Base-by-base conservation (phyloP, 768 basidiomycete species). In the Hysterangium stoloniferum region DNA sequence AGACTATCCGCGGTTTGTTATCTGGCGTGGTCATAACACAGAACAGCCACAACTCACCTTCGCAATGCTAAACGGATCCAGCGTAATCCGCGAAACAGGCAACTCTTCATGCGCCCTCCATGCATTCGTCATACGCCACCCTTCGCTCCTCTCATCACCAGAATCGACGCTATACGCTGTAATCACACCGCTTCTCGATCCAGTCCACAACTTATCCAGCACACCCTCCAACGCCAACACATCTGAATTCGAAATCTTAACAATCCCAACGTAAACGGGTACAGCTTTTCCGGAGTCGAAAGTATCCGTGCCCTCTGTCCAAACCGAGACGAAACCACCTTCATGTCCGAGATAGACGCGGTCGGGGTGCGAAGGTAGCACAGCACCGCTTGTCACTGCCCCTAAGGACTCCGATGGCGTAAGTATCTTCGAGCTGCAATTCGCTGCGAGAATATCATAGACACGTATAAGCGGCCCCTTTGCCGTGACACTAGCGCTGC, bases 311-410 rank as follows among this genome's bases (percentile, higher is more conserved):
- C 9, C 38, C 20, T 27, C 47, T 20, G 67, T 58, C 93, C 96
- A 99, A n/a, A 94, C 70, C 1, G 83, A 84, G 55, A 98, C 73
- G 59, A 75, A 82, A 0, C 95, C 95, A 35, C 86, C 92, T 64
- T 98, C 94, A 58, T 99, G 95, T 0, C 87, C 92, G 29, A 99
- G 70, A 58, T 84, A 96, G 33, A 89, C 84, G 25, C 71, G 65
- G 2, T 76, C 71, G 0, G 82, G 82, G 17, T 78, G 71, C 1
- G 80, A 76, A 0, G 87, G 83, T 6, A 97, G 63, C 28, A 88
- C 69, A 0, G 92, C 80, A 0, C 84, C 90, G 29, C 82, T 79
- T 0, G 87, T 89, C 17, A 97, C 86, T 1, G 87, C 75, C 0
- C 94, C 95, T 4, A 87, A 77, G 48, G 80, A 78, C 36, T 87